phyloP scores from a whole-genome alignment of 1,139 yeast species.

The Hyphopichia pseudoburtonii region DNA sequence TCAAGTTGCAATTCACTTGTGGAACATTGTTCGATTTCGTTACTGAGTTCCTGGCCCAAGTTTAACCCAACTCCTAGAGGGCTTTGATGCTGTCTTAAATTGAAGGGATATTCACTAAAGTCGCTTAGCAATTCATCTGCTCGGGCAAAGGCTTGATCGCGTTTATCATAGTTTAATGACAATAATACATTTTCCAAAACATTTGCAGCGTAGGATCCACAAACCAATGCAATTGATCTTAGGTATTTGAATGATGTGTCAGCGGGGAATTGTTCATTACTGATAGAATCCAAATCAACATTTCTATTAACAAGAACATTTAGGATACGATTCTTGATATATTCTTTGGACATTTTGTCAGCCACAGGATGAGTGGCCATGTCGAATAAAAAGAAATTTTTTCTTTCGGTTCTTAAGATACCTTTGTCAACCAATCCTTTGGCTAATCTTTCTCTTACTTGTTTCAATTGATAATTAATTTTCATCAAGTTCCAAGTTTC shows the following conservation, averaged over 20 bases:
- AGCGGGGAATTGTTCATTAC: constrained; percentile 65
- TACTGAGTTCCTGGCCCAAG: constrained; percentile 63
- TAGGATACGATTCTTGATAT: constrained; percentile 72
- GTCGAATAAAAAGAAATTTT: constrained; percentile 89
- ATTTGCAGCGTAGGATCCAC: constrained; percentile 93
- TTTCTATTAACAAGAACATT: constrained; percentile 71
- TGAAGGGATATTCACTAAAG: constrained; percentile 86
- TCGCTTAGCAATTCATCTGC: constrained; percentile 88
- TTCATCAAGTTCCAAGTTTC: constrained; percentile 98
- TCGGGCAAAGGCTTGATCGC: constrained; percentile 90
- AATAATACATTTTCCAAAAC: constrained; percentile 89
- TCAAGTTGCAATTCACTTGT: constrained; percentile 70
- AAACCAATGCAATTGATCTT: constrained; percentile 78
- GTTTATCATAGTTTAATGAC: constrained; percentile 77
- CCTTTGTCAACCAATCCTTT: constrained; percentile 98
- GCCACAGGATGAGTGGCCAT: constrained; percentile 99
- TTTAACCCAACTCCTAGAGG: constrained; percentile 77
- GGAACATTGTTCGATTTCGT: constrained; percentile 64
- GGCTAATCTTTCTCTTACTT: constrained; percentile 93
- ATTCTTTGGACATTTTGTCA: constrained; percentile 78
- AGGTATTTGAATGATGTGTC: constrained; percentile 68
- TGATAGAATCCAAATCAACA: constrained; percentile 47
- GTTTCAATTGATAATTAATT: constrained; percentile 91
- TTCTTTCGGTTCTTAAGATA: constrained; percentile 91
- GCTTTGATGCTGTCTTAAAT: constrained; percentile 48